Base-by-base conservation (phyloP, 306 rosid species). In the Sechiopsis laciniata region DNA sequence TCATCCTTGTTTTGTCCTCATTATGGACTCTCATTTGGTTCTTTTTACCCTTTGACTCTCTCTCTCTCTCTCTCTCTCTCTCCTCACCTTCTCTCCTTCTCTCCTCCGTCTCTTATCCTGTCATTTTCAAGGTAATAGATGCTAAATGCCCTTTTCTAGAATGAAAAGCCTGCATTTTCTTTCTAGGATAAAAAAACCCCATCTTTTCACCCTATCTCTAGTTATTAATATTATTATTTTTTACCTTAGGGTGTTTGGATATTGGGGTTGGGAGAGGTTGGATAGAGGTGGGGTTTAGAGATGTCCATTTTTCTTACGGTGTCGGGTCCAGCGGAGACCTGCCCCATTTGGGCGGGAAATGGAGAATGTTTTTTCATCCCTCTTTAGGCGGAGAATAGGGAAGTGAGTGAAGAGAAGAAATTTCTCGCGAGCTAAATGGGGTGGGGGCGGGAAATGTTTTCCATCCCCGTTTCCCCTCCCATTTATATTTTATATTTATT, bases 1-100 rank as follows among this genome's bases (percentile, higher is more conserved):
- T 84, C 67, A 64, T 74, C 73, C 80, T 67, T 89, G 83, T 79
- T 82, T 86, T 87, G 96, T 91, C 90, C 71, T 87, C 83, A 79
- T 62, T 87, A 80, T 14, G 11, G 40, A 62, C 68, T 48, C 58
- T 7, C 42, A 48, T 50, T 22, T 69, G 73, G 56, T 50, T 69
- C n/a, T 61, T 42, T 22, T 70, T 11, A 70, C 74, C 46, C 55
- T 51, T 70, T 24, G 14, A 51, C 74, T 70, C 40, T 68, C 42
- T 68, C 73, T 46, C 73, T 70, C 59, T 5, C 59, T n/a, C 20
- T 26, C 29, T 1, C 37, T 20, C 55, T 46, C 73, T 51, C 59
- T 4, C 46, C 3, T 40, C 22, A n/a, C n/a, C n/a, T 5, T 55
- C 20, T 26, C 29, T 1, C 37, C 46, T 54, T 46, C 73, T 51